phyloP scores from a whole-genome alignment of 2,329 filamentous ascomycete species.

The Fusarium sp. region DNA sequence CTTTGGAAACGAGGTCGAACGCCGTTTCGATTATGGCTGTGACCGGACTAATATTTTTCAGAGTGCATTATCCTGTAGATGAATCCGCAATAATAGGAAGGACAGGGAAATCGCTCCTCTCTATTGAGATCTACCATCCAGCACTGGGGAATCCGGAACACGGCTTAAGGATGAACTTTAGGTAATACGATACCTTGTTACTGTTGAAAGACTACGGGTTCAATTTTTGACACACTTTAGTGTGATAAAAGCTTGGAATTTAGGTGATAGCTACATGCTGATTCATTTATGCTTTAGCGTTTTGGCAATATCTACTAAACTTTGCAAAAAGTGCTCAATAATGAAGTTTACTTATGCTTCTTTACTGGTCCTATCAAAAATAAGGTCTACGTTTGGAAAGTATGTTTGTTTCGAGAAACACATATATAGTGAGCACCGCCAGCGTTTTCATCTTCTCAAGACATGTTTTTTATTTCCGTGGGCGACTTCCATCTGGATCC shows the following conservation, averaged over 20 bases:
- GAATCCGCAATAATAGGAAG: rapidly evolving
- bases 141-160: not conserved
- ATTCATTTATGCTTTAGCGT: not conserved
- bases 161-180: rapidly evolving
- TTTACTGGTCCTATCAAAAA: rapidly evolving
- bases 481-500: not conserved
- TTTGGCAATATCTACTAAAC: rapidly evolving
- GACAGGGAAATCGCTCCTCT: not conserved
- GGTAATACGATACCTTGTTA: not conserved
- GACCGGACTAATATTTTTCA: not conserved
- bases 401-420: not conserved
- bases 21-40: rapidly evolving
- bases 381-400: not conserved
- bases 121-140: no score
- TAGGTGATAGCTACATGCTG: no score
- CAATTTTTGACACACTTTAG: no score
- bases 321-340: not conserved
- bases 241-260: rapidly evolving
- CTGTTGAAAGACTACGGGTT: rapidly evolving
- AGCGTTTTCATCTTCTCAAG: not conserved
- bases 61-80: rapidly evolving
- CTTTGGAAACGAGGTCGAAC: not conserved
- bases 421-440: not conserved
- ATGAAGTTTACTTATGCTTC: not conserved
- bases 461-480: not conserved